Conservation (phyloP, 78 protist species). For the Planoprotostelium fungivorum region DNA sequence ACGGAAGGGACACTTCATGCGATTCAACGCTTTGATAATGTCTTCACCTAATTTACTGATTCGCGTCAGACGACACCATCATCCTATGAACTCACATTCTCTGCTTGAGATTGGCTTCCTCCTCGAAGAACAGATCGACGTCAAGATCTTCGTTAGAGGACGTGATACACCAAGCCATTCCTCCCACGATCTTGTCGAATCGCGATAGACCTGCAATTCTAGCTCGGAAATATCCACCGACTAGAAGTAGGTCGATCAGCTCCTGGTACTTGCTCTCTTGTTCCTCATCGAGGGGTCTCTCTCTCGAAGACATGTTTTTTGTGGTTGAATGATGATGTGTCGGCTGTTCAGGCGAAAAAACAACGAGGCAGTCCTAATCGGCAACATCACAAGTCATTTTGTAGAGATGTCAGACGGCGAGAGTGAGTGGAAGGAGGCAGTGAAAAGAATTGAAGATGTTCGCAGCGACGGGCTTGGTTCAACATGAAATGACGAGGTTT, state of each 20-base stretch:
- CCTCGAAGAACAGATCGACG: constrained; percentile 81
- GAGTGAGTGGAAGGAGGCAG: too few species aligned
- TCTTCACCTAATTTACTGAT: constrained; percentile 70
- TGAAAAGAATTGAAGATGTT: too few species aligned
- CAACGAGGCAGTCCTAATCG: too few species aligned
- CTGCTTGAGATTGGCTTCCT: constrained; percentile 73
- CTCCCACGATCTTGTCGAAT: constrained; percentile 92
- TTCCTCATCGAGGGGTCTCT: neutral
- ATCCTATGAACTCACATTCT: constrained; percentile 36
- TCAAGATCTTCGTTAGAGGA: constrained; percentile 77
- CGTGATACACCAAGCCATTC: constrained; percentile 90
- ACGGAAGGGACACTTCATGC: constrained; percentile 83
- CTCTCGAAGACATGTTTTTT: too few species aligned
- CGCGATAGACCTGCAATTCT: constrained; percentile 72
- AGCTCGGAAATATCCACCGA: constrained; percentile 95
- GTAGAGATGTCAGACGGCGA: too few species aligned
- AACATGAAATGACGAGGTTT: neutral
- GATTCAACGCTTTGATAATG: constrained; percentile 69
- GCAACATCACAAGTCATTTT: too few species aligned
- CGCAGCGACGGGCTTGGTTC: too few species aligned
- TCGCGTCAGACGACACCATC: neutral
- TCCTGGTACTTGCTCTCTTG: constrained; percentile 50
- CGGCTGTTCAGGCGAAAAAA: too few species aligned
- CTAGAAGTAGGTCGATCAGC: constrained; percentile 79
- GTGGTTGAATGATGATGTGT: too few species aligned